Evolutionary conservation across 2,329 filamentous ascomycete genomes (phyloP).

Genomic region (Coniella vitis): DNA sequence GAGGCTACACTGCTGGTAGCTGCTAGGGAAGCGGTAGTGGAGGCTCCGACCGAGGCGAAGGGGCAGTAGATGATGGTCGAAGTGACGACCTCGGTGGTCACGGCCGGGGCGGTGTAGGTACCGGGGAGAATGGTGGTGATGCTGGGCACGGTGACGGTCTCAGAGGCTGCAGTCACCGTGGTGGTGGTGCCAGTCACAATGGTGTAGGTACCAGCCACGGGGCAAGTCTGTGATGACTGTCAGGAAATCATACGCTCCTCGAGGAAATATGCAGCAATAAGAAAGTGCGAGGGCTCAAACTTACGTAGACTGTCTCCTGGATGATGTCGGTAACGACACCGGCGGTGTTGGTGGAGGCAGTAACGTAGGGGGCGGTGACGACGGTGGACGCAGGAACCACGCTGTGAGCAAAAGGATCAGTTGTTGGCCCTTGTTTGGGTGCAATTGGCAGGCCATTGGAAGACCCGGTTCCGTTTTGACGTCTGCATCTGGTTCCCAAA

Average conservation of each 20-base stretch:
- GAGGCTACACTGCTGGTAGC: slow-evolving; percentile 19
- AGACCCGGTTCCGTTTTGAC: too few relatives aligned
- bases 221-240: slow-evolving; percentile 43
- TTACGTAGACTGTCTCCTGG: slow-evolving; percentile 57
- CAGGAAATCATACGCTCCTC: background rate
- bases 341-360: slow-evolving; percentile 46
- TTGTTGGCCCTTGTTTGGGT: background rate
- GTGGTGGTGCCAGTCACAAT: slow-evolving; percentile 59
- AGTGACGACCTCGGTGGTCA: slow-evolving; percentile 62
- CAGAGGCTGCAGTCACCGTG: slow-evolving; percentile 43
- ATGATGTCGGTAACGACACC: slow-evolving; percentile 61
- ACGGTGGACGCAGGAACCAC: slow-evolving; percentile 60
- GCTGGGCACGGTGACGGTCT: slow-evolving; percentile 56
- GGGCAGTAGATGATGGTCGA: slow-evolving; percentile 66
- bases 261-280: background rate
- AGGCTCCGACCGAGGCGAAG: slow-evolving; percentile 41
- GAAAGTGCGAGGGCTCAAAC: background rate
- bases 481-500: too few relatives aligned
- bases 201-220: slow-evolving; percentile 67
- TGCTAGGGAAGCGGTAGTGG: slow-evolving; percentile 26
- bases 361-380: slow-evolving; percentile 63
- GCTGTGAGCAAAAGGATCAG: slow-evolving; percentile 2
- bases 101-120: slow-evolving; percentile 64
- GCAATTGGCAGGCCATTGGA: too few relatives aligned
- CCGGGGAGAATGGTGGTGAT: slow-evolving; percentile 60